phyloP scores from a whole-genome alignment of 768 basidiomycete genomes.

The Agaricus subrufescens region DNA sequence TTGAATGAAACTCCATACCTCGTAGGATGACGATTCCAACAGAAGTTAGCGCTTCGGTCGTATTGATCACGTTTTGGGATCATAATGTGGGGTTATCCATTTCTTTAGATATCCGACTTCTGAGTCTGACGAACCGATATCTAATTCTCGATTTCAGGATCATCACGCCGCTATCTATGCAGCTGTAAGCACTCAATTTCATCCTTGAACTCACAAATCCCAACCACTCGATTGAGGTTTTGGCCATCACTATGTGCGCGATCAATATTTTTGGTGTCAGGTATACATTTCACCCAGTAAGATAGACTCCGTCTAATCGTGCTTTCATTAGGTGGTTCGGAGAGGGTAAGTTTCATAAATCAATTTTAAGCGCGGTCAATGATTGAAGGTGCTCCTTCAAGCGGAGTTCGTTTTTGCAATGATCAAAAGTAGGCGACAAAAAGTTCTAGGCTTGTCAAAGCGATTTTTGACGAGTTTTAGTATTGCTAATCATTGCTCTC shows the following conservation, averaged over 20 bases:
- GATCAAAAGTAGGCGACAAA: conserved; percentile 45
- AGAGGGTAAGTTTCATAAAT: conserved; percentile 38
- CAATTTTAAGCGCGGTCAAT: neutral
- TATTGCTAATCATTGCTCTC: conserved; percentile 54
- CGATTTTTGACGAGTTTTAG: conserved; percentile 20
- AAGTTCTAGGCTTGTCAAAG: neutral
- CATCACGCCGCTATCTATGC: conserved; percentile 49
- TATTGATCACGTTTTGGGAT: no score
- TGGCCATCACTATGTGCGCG: conserved; percentile 51
- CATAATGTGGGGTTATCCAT: no score
- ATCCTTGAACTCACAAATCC: no score
- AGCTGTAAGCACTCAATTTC: conserved; percentile 23
- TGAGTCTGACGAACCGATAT: no score
- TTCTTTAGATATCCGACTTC: neutral
- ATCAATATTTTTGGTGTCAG: conserved; percentile 50
- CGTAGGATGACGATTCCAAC: conserved; percentile 17
- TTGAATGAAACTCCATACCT: neutral
- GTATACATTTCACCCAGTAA: conserved; percentile 22
- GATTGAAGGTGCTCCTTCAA: conserved; percentile 12
- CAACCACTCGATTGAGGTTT: conserved; percentile 21
- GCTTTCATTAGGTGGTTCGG: conserved; percentile 49
- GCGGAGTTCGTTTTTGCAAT: conserved; percentile 50
- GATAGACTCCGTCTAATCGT: neutral
- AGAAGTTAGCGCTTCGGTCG: no score
- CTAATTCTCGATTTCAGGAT: no score